Evolutionary conservation across 306 rosid species (phyloP).

Genomic region (Vigna trinervia): DNA sequence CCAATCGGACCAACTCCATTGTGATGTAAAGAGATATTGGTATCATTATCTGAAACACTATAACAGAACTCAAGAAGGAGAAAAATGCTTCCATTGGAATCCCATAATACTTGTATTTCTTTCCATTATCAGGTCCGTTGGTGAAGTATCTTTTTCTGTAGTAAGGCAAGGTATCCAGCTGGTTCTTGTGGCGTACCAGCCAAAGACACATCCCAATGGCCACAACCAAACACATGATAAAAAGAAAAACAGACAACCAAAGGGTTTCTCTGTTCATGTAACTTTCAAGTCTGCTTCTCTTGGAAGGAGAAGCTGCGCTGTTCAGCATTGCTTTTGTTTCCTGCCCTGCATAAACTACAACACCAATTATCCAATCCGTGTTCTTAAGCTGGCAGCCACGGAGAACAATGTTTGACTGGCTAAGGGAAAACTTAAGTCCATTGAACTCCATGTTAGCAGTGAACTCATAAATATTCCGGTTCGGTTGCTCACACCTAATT

Average conservation of each 20-base stretch:
- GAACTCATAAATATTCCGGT: slow-evolving; percentile 93
- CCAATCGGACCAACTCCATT: slow-evolving; percentile 96
- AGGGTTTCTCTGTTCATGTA: slow-evolving; percentile 96
- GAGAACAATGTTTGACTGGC: slow-evolving; percentile 91
- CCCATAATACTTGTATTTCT: slow-evolving; percentile 78
- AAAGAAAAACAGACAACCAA: slow-evolving; percentile 84
- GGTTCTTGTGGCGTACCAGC: slow-evolving; percentile 73
- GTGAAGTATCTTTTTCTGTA: slow-evolving; percentile 72
- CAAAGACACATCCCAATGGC: slow-evolving; percentile 84
- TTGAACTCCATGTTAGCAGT: slow-evolving; percentile 89
- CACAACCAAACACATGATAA: slow-evolving; percentile 86
- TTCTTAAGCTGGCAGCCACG: slow-evolving; percentile 99
- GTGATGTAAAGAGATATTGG: slow-evolving; percentile 98
- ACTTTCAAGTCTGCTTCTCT: slow-evolving; percentile 88
- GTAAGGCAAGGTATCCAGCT: slow-evolving; percentile 85
- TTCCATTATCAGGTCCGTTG: slow-evolving; percentile 54
- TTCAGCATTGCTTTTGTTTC: slow-evolving; percentile 99
- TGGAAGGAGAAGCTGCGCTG: slow-evolving; percentile 91
- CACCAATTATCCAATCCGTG: slow-evolving; percentile 94
- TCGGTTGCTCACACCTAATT: slow-evolving; percentile 87
- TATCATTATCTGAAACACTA: slow-evolving; percentile 99
- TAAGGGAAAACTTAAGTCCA: slow-evolving; percentile 68
- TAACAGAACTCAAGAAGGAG: slow-evolving; percentile 92
- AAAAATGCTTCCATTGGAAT: slow-evolving; percentile 87
- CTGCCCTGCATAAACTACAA: slow-evolving; percentile 96